A percentile compares a stretch with the other conserved stretches of the same genome.
Evolutionary conservation across 768 basidiomycete genomes (phyloP).

Genomic region (Lactifluus piperatus): DNA sequence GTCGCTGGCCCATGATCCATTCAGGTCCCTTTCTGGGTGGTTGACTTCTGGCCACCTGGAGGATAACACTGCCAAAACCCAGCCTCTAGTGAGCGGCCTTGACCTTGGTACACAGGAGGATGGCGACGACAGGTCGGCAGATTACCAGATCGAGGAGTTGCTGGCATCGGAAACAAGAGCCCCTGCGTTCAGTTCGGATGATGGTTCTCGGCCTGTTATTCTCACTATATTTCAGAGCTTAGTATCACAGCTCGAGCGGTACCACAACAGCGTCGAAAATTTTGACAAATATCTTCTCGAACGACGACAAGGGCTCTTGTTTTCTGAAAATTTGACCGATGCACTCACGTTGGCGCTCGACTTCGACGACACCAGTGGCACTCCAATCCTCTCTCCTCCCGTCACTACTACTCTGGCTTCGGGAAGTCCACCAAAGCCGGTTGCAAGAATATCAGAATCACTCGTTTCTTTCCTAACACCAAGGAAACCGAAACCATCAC

Average conservation of each 20-base stretch:
- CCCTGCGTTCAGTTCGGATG: slow-evolving; percentile 61
- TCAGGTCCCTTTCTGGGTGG: slow-evolving; percentile 85
- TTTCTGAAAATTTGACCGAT: slow-evolving; percentile 87
- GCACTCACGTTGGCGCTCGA: slow-evolving; percentile 72
- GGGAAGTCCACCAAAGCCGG: slow-evolving; percentile 39
- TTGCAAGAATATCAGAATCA: slow-evolving; percentile 44
- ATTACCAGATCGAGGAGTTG: slow-evolving; percentile 61
- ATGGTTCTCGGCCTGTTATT: slow-evolving; percentile 65
- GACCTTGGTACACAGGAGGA: slow-evolving; percentile 32
- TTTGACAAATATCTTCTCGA: slow-evolving; percentile 84
- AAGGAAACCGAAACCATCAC: slow-evolving; percentile 49
- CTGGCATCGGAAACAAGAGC: slow-evolving; percentile 47
- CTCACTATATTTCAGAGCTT: slow-evolving; percentile 76
- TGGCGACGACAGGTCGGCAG: slow-evolving; percentile 75
- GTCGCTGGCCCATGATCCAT: slow-evolving; percentile 74
- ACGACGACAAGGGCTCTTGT: slow-evolving; percentile 80
- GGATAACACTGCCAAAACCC: slow-evolving; percentile 14
- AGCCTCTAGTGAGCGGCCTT: slow-evolving; percentile 20
- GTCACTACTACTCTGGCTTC: slow-evolving; percentile 27
- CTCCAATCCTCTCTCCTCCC: slow-evolving; percentile 19
- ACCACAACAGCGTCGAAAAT: slow-evolving; percentile 61
- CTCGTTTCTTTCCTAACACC: slow-evolving; percentile 76
- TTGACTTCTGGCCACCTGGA: slow-evolving; percentile 57
- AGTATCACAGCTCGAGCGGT: slow-evolving; percentile 71
- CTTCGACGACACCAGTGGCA: slow-evolving; percentile 35